Percentiles rank a stretch among this genome's conserved stretches.
Evolutionary conservation across 305 asterid species (phyloP).

Genomic region (Plantago lanceolata): DNA sequence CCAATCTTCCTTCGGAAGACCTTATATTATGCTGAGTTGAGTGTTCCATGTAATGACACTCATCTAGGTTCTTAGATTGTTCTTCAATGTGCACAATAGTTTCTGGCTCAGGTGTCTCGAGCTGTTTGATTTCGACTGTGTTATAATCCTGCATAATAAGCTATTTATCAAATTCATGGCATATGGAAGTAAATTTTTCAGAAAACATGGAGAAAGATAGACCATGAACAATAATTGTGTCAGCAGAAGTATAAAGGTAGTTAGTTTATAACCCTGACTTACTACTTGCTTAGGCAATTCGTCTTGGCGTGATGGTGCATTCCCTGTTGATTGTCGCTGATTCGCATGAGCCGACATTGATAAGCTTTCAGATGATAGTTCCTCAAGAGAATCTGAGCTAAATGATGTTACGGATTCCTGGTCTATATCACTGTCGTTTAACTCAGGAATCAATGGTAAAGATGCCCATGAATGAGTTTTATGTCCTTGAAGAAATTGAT

Average conservation of each 20-base stretch:
- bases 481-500: constrained; percentile 6
- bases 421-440: constrained; percentile 19
- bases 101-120: not conserved
- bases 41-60: constrained; percentile 6
- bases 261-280: constrained; percentile 9
- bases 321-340: constrained; percentile 10
- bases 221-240: too few relatives aligned
- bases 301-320: constrained; percentile 1
- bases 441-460: constrained; percentile 27
- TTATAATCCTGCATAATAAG: constrained; percentile 8
- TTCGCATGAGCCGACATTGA: constrained; percentile 9
- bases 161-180: not conserved
- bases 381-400: constrained; percentile 13
- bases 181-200: not conserved
- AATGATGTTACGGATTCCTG: constrained; percentile 9
- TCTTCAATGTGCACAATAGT: constrained; percentile 6
- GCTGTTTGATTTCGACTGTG: constrained; percentile 4
- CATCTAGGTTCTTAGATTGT: not conserved
- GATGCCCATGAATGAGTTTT: constrained; percentile 18
- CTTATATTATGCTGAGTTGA: constrained; percentile 9
- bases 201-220: too few relatives aligned
- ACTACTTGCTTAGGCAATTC: constrained; percentile 17
- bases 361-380: constrained; percentile 9
- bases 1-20: constrained; percentile 13
- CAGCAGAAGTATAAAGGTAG: too few relatives aligned